phyloP scores from a whole-genome alignment of 257 asterid species.

The Solanum appendiculatum region DNA sequence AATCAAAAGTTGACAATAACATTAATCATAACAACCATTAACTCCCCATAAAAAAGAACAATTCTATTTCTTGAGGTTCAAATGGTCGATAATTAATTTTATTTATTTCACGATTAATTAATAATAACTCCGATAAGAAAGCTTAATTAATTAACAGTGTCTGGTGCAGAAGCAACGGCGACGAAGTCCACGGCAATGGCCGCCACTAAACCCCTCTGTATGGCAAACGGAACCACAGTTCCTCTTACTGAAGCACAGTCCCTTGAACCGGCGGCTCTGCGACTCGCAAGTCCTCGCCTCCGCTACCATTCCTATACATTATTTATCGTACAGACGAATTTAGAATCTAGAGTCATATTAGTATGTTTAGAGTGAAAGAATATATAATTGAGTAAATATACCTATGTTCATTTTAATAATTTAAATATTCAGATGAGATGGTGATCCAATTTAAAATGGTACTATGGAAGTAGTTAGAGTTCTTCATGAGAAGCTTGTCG shows the following conservation, averaged over 20 bases:
- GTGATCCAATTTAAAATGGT: neutral
- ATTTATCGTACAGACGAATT: neutral
- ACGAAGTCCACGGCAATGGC: constrained; percentile 30
- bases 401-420: too few relatives aligned
- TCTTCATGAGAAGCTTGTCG: neutral
- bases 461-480: neutral
- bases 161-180: constrained; percentile 41
- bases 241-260: constrained; percentile 19
- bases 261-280: constrained; percentile 21
- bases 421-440: neutral
- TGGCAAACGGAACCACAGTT: constrained; percentile 31
- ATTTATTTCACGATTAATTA: neutral
- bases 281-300: constrained; percentile 38
- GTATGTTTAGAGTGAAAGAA: neutral
- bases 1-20: neutral
- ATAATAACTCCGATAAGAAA: neutral
- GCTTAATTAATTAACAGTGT: constrained; percentile 13
- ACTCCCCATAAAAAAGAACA: neutral
- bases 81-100: neutral
- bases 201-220: constrained; percentile 27
- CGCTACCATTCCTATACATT: constrained; percentile 7
- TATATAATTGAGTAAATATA: too few relatives aligned
- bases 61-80: neutral
- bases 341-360: neutral
- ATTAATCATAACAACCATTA: neutral